A percentile compares a stretch with the other conserved stretches of the same genome.
phyloP scores from a whole-genome alignment of 2,329 filamentous ascomycete species.

The Cercospora sesami region DNA sequence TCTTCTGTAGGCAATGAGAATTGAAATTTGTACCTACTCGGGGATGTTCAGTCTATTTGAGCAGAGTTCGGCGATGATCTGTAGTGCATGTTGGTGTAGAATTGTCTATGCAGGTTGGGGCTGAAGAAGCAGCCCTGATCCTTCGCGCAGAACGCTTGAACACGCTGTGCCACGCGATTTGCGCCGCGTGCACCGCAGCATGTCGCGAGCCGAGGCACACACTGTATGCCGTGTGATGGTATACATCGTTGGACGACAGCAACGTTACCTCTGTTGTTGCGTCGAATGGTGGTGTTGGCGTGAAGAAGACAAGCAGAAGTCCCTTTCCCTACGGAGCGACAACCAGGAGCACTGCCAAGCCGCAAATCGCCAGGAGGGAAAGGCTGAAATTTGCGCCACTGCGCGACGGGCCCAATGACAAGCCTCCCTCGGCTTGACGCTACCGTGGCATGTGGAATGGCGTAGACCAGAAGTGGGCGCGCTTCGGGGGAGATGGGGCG shows the following conservation, averaged over 20 bases:
- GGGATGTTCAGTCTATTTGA: neutral
- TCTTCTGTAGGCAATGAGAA: neutral
- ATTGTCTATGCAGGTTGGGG: neutral
- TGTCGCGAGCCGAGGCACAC: neutral
- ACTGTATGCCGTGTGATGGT: neutral
- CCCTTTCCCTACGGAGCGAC: neutral
- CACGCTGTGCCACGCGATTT: neutral
- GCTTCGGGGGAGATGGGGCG: slow-evolving; percentile 1
- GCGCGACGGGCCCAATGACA: neutral
- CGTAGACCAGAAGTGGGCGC: slow-evolving; percentile 9
- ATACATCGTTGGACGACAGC: neutral
- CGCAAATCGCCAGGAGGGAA: neutral
- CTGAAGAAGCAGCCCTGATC: slow-evolving; percentile 1
- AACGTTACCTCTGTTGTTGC: neutral
- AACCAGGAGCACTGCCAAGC: neutral
- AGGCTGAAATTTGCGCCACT: neutral
- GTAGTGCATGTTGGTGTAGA: neutral
- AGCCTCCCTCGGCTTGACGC: slow-evolving; percentile 2
- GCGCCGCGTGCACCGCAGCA: neutral
- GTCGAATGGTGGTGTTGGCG: neutral
- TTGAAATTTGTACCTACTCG: neutral
- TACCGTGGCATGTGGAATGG: slow-evolving; percentile 13
- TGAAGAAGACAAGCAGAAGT: neutral
- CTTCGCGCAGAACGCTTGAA: slow-evolving; percentile 1
- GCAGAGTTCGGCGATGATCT: neutral